phyloP scores from a whole-genome alignment of 73 alveolate genomes.

The Uronychia setigera region DNA sequence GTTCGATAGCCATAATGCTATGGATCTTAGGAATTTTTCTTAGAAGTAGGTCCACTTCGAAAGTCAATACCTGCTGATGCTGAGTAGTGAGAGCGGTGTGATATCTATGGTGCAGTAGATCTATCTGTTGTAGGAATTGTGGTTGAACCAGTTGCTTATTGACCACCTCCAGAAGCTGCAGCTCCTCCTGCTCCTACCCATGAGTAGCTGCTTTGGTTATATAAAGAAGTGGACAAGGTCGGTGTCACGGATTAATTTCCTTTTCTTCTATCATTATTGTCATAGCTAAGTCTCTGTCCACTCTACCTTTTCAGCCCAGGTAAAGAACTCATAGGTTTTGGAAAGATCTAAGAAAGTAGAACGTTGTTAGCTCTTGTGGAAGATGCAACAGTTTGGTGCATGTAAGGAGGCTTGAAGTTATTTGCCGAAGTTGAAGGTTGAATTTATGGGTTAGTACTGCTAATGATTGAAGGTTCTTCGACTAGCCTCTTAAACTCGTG shows the following conservation, averaged over 20 bases:
- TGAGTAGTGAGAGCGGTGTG: not conserved
- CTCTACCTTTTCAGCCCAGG: not conserved
- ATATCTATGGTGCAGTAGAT: not conserved
- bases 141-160: too few relatives aligned
- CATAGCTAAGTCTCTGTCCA: not conserved
- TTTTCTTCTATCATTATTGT: not conserved
- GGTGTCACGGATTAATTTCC: not conserved
- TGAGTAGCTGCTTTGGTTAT: not conserved
- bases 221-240: not conserved
- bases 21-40: too few relatives aligned
- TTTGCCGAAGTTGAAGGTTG: too few relatives aligned
- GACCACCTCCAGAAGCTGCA: too few relatives aligned
- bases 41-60: too few relatives aligned
- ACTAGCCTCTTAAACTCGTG: not conserved
- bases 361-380: not conserved
- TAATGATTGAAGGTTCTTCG: not conserved
- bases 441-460: too few relatives aligned
- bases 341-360: not conserved
- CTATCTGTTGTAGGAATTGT: not conserved
- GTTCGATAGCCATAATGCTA: too few relatives aligned
- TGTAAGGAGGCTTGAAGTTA: not conserved
- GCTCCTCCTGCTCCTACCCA: slow-evolving; percentile 3
- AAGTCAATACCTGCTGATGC: not conserved
- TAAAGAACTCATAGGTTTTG: not conserved
- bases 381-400: not conserved